Evolutionary conservation across 495 filamentous ascomycete species (phyloP), one percentile per base, ranked within the genome.

Genomic region (Hapsidospora chrysogenum): DNA sequence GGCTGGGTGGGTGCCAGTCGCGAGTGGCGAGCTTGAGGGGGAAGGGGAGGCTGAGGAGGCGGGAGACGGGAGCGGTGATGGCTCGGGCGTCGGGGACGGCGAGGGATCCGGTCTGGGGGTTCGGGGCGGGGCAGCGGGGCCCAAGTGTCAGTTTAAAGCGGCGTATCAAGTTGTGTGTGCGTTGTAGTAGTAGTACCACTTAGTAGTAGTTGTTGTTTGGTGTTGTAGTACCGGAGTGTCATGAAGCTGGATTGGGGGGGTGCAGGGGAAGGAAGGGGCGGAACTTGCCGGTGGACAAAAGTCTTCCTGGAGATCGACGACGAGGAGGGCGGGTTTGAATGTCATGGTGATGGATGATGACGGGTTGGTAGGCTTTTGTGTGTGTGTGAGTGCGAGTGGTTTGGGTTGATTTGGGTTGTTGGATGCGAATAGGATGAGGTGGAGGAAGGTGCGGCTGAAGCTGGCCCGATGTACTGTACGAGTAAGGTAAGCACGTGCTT

Each of bases 271-370:
- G 17, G 35, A 18, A 17, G 25, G 18, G 22, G 17, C 9, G 28
- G 28, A 29, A 60, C 72, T 51, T 53, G 89, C 82, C 17, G 87
- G 87, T 40, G 81, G 83, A 56, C 84, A 93, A 57, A 97, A 97
- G 62, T 95, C 89, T 54, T 94, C 82, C 58, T 97, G 89, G 57
- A 93, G 64, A 52, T 95, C 86, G 15, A 95, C 76, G 6, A 93
- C 66, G 23, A 95, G 49, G 30, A 66, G 44, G 13, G 62, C 60
- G 9, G 62, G 57, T 33, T 41, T 45, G 29, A 63, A 62, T 5
- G 3, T 35, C 22, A 26, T 26, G 23, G 23, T 11, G 11, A 26
- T n/a, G n/a, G n/a, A n/a, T n/a, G n/a, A n/a, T n/a, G n/a, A n/a
- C n/a, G n/a, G n/a, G n/a, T n/a, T n/a, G n/a, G n/a, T n/a, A n/a